phyloP scores from a whole-genome alignment of 2,329 filamentous ascomycete species.

The Apiospora arundinis region DNA sequence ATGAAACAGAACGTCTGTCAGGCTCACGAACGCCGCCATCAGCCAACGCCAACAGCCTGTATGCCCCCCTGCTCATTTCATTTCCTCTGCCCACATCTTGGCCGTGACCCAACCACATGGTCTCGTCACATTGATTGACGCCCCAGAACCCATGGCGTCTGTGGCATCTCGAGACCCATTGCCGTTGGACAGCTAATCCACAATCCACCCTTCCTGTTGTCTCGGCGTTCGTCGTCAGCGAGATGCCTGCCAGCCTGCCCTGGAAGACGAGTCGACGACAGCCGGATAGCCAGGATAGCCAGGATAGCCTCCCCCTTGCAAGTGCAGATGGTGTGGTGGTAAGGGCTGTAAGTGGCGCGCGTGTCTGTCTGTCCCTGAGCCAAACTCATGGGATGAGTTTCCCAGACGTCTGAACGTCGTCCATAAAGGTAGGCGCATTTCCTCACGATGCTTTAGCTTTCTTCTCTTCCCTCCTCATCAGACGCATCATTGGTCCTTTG shows the following conservation, averaged over 20 bases:
- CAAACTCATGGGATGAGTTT: not conserved
- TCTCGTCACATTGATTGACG: conserved; percentile 14
- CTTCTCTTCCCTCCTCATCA: conserved; percentile 14
- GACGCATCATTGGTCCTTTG: conserved; percentile 20
- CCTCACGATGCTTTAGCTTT: conserved; percentile 14
- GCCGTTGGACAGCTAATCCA: not conserved
- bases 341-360: not conserved
- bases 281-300: not conserved
- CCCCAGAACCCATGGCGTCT: not conserved
- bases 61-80: conserved; percentile 1
- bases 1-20: conserved; percentile 9
- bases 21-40: not conserved
- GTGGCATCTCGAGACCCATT: not conserved
- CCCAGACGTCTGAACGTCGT: not conserved
- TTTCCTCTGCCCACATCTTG: not conserved
- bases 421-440: not conserved
- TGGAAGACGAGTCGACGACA: too few relatives aligned
- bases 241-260: not conserved
- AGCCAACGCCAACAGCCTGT: not conserved
- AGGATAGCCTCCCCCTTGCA: not conserved
- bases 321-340: not conserved
- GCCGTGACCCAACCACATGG: not conserved
- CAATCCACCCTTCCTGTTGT: not conserved
- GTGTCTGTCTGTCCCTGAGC: not conserved
- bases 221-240: not conserved